A percentile compares a stretch with the other conserved stretches of the same genome.
phyloP scores from a whole-genome alignment of 169 alveolate genomes.

The Perkinsus chesapeaki region DNA sequence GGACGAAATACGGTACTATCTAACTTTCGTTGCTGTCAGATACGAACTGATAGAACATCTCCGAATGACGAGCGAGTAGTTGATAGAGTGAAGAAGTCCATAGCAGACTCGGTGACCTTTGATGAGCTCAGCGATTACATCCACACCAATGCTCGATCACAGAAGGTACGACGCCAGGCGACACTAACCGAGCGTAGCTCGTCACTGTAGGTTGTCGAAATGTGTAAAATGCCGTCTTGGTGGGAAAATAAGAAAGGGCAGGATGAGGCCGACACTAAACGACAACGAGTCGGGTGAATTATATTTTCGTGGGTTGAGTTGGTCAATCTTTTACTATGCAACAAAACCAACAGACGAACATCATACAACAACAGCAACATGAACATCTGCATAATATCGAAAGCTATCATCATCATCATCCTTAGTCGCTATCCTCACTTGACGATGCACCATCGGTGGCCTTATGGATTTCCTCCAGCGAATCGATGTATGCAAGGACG shows the following conservation, averaged over 20 bases:
- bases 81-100: constrained; percentile 59
- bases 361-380: not conserved
- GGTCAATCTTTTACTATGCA: no score
- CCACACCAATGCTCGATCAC: not conserved
- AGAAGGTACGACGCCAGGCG: not conserved
- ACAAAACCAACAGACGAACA: no score
- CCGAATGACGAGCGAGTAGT: constrained; percentile 64
- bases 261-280: not conserved
- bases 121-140: constrained; percentile 15
- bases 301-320: no score
- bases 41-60: constrained; percentile 58
- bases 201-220: not conserved
- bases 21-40: constrained; percentile 46
- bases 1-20: not conserved
- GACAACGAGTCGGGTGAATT: no score
- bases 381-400: no score
- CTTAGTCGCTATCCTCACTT: no score
- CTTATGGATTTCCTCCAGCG: not conserved
- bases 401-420: no score
- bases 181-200: not conserved
- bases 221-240: not conserved
- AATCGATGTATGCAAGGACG: no score
- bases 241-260: not conserved
- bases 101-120: constrained; percentile 64
- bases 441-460: no score